These are phyloP conservation scores for Aspergillus sp. DNA, from an alignment of 2,329 filamentous ascomycete genomes.

Conservation along the genomic window DNA sequence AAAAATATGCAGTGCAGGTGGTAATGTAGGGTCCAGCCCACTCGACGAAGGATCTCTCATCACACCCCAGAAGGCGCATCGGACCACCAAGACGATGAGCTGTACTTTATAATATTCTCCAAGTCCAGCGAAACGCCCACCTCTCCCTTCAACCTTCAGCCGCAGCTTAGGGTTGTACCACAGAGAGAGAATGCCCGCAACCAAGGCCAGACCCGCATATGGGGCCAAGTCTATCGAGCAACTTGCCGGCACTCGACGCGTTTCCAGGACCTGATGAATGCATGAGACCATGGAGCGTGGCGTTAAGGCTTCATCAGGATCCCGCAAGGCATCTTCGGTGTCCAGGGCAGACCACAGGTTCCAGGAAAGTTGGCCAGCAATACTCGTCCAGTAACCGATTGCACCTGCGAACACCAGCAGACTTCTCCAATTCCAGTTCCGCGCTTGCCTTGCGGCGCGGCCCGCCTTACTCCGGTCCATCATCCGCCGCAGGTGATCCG, in stretches of 20 bases:
- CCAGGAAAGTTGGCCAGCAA: constrained; percentile 44
- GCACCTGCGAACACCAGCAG: constrained; percentile 43
- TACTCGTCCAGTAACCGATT: constrained; percentile 41
- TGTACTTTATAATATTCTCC: constrained; percentile 48
- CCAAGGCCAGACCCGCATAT: constrained; percentile 37
- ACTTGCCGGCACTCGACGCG: constrained; percentile 20
- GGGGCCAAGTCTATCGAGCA: constrained; percentile 31
- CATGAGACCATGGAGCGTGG: constrained; percentile 22
- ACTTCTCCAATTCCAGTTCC: constrained; percentile 43
- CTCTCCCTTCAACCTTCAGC: constrained; percentile 41
- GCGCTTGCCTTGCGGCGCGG: constrained; percentile 29
- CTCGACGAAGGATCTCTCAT: constrained; percentile 38
- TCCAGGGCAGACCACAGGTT: constrained; percentile 34
- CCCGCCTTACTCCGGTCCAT: constrained; percentile 60
- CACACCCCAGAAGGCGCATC: constrained; percentile 45
- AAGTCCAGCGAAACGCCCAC: constrained; percentile 41
- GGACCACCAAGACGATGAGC: constrained; percentile 42
- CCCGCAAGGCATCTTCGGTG: constrained; percentile 11
- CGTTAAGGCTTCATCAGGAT: constrained; percentile 9
- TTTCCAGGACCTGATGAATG: constrained; percentile 16
- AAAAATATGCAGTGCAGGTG: constrained; percentile 37
- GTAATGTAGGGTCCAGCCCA: constrained; percentile 26
- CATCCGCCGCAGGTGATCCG: constrained; percentile 73
- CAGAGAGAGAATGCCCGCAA: constrained; percentile 42
- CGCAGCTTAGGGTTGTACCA: constrained; percentile 52